phyloP scores from a whole-genome alignment of 305 asterid species.

The Caryopteris hybrid region DNA sequence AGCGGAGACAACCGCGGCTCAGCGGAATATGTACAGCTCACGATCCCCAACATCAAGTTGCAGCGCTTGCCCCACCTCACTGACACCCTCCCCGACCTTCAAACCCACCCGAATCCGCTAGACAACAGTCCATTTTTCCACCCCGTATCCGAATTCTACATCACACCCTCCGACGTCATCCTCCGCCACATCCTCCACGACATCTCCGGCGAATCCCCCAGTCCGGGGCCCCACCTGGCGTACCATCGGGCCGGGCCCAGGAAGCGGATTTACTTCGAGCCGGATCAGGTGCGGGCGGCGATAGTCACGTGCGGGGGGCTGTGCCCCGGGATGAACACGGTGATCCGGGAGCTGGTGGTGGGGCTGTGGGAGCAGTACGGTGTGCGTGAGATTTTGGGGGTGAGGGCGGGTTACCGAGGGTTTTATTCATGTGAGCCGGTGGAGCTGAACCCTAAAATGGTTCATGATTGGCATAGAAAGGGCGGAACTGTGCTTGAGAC shows the following conservation, averaged over 20 bases:
- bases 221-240: slow-evolving; percentile 27
- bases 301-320: slow-evolving; percentile 84
- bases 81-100: slow-evolving; percentile 45
- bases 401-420: slow-evolving; percentile 67
- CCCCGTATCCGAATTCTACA: slow-evolving; percentile 61
- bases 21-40: neutral
- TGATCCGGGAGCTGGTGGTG: slow-evolving; percentile 75
- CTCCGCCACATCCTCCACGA: slow-evolving; percentile 58
- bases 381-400: slow-evolving; percentile 55
- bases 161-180: slow-evolving; percentile 56
- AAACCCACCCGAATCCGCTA: slow-evolving; percentile 48
- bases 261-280: slow-evolving; percentile 39
- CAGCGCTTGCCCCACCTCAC: slow-evolving; percentile 47
- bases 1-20: no score
- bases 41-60: slow-evolving; percentile 30
- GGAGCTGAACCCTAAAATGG: slow-evolving; percentile 45
- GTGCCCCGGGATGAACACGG: slow-evolving; percentile 86
- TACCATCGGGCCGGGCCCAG: slow-evolving; percentile 84
- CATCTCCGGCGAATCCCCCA: slow-evolving; percentile 21
- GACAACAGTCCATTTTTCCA: slow-evolving; percentile 46
- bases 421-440: slow-evolving; percentile 50
- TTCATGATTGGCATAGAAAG: slow-evolving; percentile 61
- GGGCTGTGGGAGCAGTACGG: slow-evolving; percentile 83
- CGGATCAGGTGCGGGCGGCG: slow-evolving; percentile 49
- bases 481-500: slow-evolving; percentile 74